phyloP scores from a whole-genome alignment of 2,329 filamentous ascomycete genomes.

The Diaporthe longicolla region DNA sequence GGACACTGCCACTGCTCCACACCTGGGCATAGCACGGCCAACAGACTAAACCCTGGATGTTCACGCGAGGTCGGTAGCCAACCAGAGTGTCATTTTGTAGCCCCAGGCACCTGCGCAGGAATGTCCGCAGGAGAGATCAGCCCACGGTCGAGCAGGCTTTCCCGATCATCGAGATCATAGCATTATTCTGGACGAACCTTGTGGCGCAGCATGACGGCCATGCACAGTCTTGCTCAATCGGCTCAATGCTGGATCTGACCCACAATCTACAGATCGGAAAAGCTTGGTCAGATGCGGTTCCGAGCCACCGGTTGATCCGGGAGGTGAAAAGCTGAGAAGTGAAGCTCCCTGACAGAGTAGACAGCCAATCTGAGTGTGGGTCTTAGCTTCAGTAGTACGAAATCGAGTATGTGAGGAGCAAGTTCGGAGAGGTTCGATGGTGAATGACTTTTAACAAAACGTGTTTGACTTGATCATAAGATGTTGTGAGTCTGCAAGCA shows the following conservation, averaged over 20 bases:
- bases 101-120: neutral
- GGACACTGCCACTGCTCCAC: slow-evolving; percentile 9
- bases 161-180: neutral
- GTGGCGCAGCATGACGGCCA: neutral
- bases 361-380: neutral
- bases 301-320: neutral
- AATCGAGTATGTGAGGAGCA: neutral
- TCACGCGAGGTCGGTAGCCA: neutral
- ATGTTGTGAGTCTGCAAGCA: neutral
- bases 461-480: neutral
- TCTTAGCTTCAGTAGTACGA: too few relatives aligned
- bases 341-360: neutral
- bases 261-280: neutral
- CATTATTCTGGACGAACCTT: slow-evolving; percentile 1
- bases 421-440: neutral
- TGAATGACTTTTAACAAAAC: neutral
- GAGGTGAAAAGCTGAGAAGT: neutral
- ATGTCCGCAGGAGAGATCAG: slow-evolving; percentile 2
- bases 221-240: neutral
- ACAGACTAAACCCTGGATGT: neutral
- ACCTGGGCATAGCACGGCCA: neutral
- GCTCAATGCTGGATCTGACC: neutral
- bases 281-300: neutral
- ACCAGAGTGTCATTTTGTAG: neutral
- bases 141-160: slow-evolving; percentile 2